Conservation (phyloP, 441 rosid genomes). For the Capsella rubella region DNA sequence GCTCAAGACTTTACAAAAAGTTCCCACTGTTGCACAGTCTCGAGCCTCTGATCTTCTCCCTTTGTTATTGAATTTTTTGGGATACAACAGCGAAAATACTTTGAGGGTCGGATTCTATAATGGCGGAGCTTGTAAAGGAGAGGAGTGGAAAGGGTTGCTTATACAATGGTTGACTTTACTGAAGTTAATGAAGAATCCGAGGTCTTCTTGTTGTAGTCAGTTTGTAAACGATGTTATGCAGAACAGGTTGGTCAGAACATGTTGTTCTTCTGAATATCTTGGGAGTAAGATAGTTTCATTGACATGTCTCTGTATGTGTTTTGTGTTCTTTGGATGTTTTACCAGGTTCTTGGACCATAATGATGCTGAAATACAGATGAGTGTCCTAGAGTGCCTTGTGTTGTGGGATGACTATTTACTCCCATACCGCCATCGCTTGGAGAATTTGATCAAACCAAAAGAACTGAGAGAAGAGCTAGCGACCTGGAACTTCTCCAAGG, state of each 20-base stretch:
- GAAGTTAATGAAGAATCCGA: slow-evolving; percentile 75
- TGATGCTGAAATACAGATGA: slow-evolving; percentile 81
- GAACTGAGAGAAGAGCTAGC: slow-evolving; percentile 81
- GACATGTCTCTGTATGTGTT: slow-evolving; percentile 26
- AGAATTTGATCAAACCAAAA: slow-evolving; percentile 78
- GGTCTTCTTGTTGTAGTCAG: slow-evolving; percentile 63
- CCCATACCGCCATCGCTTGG: slow-evolving; percentile 74
- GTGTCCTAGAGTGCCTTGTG: slow-evolving; percentile 86
- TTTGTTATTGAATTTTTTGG: slow-evolving; percentile 78
- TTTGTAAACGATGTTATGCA: slow-evolving; percentile 79
- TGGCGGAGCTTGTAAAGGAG: slow-evolving; percentile 64
- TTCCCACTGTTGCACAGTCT: slow-evolving; percentile 69
- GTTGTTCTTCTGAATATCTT: slow-evolving; percentile 17
- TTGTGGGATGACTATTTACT: slow-evolving; percentile 77
- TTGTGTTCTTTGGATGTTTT: slow-evolving; percentile 40
- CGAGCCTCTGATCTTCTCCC: slow-evolving; percentile 74
- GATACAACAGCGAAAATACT: slow-evolving; percentile 59
- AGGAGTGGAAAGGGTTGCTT: slow-evolving; percentile 79
- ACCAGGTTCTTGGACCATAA: slow-evolving; percentile 85
- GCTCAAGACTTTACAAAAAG: slow-evolving; percentile 80
- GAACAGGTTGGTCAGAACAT: slow-evolving; percentile 60
- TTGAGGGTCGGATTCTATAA: slow-evolving; percentile 67
- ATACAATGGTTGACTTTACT: slow-evolving; percentile 88
- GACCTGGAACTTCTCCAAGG: slow-evolving; percentile 85
- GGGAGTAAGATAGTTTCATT: slow-evolving; percentile 13